Conservation (phyloP, 179 eudicot genomes). For the Corrigiola litoralis region DNA sequence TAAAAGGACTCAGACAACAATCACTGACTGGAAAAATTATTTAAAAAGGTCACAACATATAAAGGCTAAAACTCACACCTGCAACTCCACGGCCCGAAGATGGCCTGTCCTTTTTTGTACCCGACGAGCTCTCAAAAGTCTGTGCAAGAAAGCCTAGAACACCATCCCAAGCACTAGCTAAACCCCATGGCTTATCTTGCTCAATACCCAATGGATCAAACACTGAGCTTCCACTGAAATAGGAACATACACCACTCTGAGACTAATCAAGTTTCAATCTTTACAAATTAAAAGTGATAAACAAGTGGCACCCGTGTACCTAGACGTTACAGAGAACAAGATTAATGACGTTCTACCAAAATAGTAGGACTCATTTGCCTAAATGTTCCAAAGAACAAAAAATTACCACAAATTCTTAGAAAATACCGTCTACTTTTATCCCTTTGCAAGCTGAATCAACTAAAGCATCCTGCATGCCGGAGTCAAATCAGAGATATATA, state of each 20-base stretch:
- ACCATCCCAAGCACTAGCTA: conserved; percentile 59
- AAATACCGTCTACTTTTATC: too few relatives aligned
- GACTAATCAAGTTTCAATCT: background rate
- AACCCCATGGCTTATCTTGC: conserved; percentile 42
- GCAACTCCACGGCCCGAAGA: conserved; percentile 82
- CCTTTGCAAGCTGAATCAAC: too few relatives aligned
- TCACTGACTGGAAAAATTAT: conserved; percentile 2
- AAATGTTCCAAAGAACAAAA: conserved; percentile 5
- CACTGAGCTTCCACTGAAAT: conserved; percentile 34
- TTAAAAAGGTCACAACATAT: background rate
- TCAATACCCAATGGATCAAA: conserved; percentile 88
- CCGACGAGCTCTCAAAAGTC: conserved; percentile 60
- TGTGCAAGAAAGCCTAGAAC: conserved; percentile 44
- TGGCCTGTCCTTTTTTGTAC: conserved; percentile 60
- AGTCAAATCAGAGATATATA: too few relatives aligned
- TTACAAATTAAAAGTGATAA: background rate
- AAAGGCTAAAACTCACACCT: conserved; percentile 39
- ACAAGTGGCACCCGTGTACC: background rate
- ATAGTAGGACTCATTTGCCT: conserved; percentile 3
- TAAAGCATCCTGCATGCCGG: too few relatives aligned
- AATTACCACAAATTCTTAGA: background rate
- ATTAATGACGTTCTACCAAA: background rate
- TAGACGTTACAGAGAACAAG: background rate
- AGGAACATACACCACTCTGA: background rate
- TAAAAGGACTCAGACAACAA: conserved; percentile 28